Percentiles rank a stretch among this genome's conserved stretches.
Evolutionary conservation across 2,329 filamentous ascomycete genomes (phyloP).

Genomic region (Cladorrhinum sp.): DNA sequence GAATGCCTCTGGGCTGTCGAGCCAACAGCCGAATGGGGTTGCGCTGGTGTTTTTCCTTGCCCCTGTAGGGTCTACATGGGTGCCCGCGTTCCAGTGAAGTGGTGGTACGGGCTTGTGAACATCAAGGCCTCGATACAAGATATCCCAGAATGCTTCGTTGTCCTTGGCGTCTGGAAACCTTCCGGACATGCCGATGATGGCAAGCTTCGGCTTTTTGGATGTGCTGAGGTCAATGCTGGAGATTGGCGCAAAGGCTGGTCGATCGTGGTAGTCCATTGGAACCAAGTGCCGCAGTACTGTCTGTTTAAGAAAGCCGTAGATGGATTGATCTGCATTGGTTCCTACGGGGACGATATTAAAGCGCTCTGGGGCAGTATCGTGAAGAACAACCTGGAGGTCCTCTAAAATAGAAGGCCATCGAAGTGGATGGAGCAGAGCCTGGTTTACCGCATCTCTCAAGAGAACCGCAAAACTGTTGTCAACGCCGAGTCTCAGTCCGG

Average conservation of each 20-base stretch:
- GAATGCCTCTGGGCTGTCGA: constrained; percentile 70
- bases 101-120: constrained; percentile 61
- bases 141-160: constrained; percentile 63
- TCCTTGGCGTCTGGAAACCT: constrained; percentile 59
- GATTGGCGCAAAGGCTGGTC: neutral
- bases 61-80: constrained; percentile 65
- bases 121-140: constrained; percentile 65
- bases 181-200: constrained; percentile 66
- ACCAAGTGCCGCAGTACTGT: neutral
- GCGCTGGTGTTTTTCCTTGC: constrained; percentile 41
- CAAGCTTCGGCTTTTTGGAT: constrained; percentile 40
- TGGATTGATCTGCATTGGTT: constrained; percentile 11
- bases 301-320: neutral
- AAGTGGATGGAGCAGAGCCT: neutral
- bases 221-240: neutral
- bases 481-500: neutral
- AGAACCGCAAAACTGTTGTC: neutral
- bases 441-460: neutral
- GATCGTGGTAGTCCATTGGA: neutral
- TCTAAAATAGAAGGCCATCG: neutral
- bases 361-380: neutral
- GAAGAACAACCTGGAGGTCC: neutral
- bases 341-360: constrained; percentile 22
- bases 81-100: constrained; percentile 65
- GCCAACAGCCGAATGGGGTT: constrained; percentile 61